Conservation (phyloP, 2,329 filamentous ascomycete species). For the Cryphonectria carpinicola region DNA sequence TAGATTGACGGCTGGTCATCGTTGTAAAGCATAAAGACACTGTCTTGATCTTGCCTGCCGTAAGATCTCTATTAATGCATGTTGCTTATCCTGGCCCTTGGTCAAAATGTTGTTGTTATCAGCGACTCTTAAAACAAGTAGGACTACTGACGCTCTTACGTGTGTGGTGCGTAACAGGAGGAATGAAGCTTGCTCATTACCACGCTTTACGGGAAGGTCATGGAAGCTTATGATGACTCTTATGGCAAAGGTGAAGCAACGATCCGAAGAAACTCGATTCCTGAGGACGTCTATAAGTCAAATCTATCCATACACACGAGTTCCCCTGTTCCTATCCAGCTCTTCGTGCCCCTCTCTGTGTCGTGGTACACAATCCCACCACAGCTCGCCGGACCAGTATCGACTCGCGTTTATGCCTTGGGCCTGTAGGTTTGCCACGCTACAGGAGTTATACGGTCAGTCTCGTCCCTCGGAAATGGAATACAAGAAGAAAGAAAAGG, state of each 20-base stretch:
- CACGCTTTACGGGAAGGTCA: not conserved
- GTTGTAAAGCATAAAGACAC: not conserved
- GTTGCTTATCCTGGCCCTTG: not conserved
- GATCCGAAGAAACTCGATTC: slow-evolving; percentile 25
- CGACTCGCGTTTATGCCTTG: slow-evolving; percentile 41
- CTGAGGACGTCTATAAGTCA: slow-evolving; percentile 31
- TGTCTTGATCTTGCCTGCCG: not conserved
- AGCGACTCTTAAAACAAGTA: not conserved
- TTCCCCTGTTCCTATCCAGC: slow-evolving; percentile 13
- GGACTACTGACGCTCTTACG: not conserved
- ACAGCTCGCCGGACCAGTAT: not conserved
- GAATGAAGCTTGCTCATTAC: not conserved
- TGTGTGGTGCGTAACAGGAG: not conserved
- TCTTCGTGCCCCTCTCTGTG: slow-evolving; percentile 27
- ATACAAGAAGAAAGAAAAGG: not conserved
- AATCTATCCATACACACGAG: slow-evolving; percentile 28
- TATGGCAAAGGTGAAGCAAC: not conserved
- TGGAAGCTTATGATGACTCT: not conserved
- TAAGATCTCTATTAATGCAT: not conserved
- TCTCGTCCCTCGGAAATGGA: not conserved
- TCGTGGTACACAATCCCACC: slow-evolving; percentile 13
- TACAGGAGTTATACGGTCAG: slow-evolving; percentile 37
- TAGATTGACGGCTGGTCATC: not conserved
- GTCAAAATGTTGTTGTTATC: not conserved
- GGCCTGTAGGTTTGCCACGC: slow-evolving; percentile 57